Conservation (phyloP, 208 protist species). For the Balamuthia mandrillaris region DNA sequence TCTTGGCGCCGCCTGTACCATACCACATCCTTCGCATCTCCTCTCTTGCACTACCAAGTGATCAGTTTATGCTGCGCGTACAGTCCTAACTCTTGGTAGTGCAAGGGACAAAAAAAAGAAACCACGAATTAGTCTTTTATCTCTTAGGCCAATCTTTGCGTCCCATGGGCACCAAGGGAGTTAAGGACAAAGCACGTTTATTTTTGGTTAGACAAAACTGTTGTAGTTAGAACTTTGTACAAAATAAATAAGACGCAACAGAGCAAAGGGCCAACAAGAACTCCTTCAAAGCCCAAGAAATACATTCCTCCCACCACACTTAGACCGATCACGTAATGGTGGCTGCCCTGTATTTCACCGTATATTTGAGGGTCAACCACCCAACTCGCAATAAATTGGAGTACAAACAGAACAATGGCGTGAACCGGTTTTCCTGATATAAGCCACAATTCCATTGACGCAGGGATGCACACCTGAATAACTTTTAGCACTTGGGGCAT, state of each 20-base stretch:
- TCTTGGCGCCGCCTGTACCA: too few species aligned
- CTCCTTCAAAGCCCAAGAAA: constrained; percentile 10
- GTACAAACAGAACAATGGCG: constrained; percentile 9
- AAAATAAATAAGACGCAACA: constrained; percentile 2
- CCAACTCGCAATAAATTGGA: not conserved
- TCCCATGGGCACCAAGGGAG: too few species aligned
- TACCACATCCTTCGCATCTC: too few species aligned
- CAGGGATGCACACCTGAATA: not conserved
- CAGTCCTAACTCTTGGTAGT: too few species aligned
- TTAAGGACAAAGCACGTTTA: too few species aligned
- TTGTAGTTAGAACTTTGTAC: constrained; percentile 43
- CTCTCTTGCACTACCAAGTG: too few species aligned
- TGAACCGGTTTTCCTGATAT: not conserved
- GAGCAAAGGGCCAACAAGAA: not conserved
- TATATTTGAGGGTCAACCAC: constrained; percentile 20
- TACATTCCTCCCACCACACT: constrained; percentile 19
- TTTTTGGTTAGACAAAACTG: too few species aligned
- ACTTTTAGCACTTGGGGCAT: not conserved
- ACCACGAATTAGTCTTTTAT: too few species aligned
- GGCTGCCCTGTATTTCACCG: not conserved
- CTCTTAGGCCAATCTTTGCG: too few species aligned
- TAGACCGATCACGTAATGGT: constrained; percentile 20
- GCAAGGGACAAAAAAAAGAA: too few species aligned
- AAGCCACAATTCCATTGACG: constrained; percentile 21
- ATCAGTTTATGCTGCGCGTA: too few species aligned